phyloP scores from a whole-genome alignment of 2,329 filamentous ascomycete genomes.

The Lecanicillium sp. region DNA sequence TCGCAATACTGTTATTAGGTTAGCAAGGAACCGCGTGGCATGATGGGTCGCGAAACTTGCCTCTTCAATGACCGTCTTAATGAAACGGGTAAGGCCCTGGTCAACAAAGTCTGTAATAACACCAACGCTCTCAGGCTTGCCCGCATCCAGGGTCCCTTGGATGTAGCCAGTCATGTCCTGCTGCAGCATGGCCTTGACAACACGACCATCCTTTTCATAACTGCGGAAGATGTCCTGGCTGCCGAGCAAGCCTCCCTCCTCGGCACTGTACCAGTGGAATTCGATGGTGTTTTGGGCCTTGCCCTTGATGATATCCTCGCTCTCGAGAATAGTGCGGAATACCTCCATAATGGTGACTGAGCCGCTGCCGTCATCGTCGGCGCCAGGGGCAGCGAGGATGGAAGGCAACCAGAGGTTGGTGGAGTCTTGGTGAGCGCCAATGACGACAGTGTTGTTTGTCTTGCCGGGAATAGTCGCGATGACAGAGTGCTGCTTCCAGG shows the following conservation, averaged over 20 bases:
- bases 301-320: slow-evolving; percentile 63
- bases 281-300: slow-evolving; percentile 80
- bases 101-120: slow-evolving; percentile 93
- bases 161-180: slow-evolving; percentile 96
- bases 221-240: slow-evolving; percentile 82
- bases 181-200: slow-evolving; percentile 94
- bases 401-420: slow-evolving; percentile 89
- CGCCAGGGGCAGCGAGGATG: slow-evolving; percentile 76
- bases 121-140: slow-evolving; percentile 76
- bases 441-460: slow-evolving; percentile 75
- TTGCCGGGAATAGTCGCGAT: slow-evolving; percentile 87
- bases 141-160: slow-evolving; percentile 73
- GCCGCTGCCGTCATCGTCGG: slow-evolving; percentile 91
- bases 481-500: slow-evolving; percentile 85
- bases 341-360: slow-evolving; percentile 94
- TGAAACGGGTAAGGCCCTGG: slow-evolving; percentile 72
- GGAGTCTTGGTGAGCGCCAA: slow-evolving; percentile 90
- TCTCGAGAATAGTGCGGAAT: slow-evolving; percentile 69
- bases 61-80: slow-evolving; percentile 75
- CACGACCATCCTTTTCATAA: slow-evolving; percentile 65
- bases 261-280: slow-evolving; percentile 94
- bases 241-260: slow-evolving; percentile 80
- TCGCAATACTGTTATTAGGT: slow-evolving; percentile 61
- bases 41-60: too few relatives aligned
- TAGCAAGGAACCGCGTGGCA: slow-evolving; percentile 6